phyloP scores from a whole-genome alignment of 805 yeast species.

The Candida germanica region DNA sequence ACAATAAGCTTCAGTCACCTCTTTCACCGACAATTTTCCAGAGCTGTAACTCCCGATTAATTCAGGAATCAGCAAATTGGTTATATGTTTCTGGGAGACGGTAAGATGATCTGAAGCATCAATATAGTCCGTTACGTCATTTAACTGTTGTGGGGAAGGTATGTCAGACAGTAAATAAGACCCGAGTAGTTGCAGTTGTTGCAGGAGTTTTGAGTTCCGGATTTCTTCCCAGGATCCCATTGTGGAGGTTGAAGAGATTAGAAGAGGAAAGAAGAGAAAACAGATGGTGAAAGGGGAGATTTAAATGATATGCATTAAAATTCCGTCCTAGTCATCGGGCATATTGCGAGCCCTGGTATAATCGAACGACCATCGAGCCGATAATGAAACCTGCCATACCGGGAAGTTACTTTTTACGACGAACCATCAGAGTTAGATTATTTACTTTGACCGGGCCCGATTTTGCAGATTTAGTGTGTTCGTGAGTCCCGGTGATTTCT shows the following conservation, averaged over 20 bases:
- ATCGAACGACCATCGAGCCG: too few species aligned
- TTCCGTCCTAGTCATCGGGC: too few species aligned
- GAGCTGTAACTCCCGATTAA: neutral
- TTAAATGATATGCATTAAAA: neutral
- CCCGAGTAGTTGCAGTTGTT: slow-evolving; percentile 5
- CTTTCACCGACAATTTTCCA: neutral
- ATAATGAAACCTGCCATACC: too few species aligned
- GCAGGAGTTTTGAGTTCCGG: slow-evolving; percentile 5
- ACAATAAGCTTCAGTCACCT: slow-evolving; percentile 46
- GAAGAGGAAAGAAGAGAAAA: neutral
- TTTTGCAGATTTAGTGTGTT: neutral
- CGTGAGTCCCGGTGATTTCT: slow-evolving; percentile 8
- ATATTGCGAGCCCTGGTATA: too few species aligned
- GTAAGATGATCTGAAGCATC: slow-evolving; percentile 5
- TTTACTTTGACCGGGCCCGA: slow-evolving; percentile 12
- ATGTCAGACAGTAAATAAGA: slow-evolving; percentile 3
- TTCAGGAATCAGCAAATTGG: slow-evolving; percentile 1
- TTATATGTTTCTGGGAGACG: slow-evolving; percentile 1
- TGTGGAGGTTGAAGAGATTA: too few species aligned
- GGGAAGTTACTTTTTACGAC: slow-evolving; percentile 16
- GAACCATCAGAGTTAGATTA: slow-evolving; percentile 23
- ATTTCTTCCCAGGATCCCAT: slow-evolving; percentile 10
- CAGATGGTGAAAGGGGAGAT: neutral
- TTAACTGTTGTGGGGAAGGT: slow-evolving; percentile 6
- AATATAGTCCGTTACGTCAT: slow-evolving; percentile 9